Evolutionary conservation across 176 grass and related monocot genomes (phyloP).

Genomic region (Musa troglodytarum): DNA sequence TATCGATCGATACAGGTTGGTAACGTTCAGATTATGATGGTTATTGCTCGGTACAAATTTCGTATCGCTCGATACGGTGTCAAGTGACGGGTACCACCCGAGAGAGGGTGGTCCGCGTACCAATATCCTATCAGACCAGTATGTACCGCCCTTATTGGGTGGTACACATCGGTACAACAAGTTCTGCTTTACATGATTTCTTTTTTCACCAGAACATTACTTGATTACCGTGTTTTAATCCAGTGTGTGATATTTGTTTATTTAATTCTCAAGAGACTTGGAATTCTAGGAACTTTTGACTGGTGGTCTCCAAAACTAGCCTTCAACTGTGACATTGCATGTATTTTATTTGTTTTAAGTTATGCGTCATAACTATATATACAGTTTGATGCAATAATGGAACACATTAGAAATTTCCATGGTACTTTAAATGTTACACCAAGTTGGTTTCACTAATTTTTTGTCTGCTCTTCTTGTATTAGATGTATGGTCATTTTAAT

Average conservation of each 20-base stretch:
- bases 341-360: not conserved
- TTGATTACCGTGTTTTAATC: not conserved
- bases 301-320: not conserved
- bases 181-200: no score
- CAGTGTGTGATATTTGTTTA: not conserved
- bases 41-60: no score
- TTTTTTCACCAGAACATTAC: not conserved
- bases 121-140: no score
- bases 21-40: no score
- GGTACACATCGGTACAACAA: no score
- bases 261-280: not conserved
- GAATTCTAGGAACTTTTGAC: not conserved
- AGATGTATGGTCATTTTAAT: not conserved
- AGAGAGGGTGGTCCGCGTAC: no score
- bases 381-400: no score
- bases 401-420: not conserved
- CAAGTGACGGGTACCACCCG: no score
- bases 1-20: no score
- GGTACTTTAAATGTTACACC: not conserved
- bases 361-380: not conserved
- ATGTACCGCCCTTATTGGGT: no score
- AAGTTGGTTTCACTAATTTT: constrained; percentile 1
- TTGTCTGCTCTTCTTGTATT: not conserved
- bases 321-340: not conserved
- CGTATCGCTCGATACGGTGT: no score